Conservation (phyloP, 1,284 basidiomycete genomes). For the Sporisorium iseilematis-ciliati region DNA sequence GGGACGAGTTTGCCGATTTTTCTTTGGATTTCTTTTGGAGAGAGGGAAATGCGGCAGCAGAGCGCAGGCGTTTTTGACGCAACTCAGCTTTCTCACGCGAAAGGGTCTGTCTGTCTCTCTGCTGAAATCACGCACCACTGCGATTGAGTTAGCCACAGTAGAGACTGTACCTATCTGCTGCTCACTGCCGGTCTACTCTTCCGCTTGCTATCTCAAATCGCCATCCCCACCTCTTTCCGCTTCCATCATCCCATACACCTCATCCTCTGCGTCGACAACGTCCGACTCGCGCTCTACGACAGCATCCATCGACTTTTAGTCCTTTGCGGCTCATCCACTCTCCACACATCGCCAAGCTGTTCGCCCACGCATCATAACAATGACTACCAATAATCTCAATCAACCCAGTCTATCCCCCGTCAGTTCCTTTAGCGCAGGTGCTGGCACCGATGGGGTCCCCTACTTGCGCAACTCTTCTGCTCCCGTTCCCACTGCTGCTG, state of each 20-base stretch:
- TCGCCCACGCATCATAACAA: slow-evolving; percentile 38
- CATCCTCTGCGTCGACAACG: background rate
- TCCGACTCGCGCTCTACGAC: background rate
- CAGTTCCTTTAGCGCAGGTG: slow-evolving; percentile 45
- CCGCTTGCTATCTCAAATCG: background rate
- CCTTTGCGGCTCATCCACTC: background rate
- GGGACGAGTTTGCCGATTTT: slow-evolving; percentile 4
- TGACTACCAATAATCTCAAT: slow-evolving; percentile 51
- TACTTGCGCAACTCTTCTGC: slow-evolving; percentile 28
- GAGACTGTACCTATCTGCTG: background rate
- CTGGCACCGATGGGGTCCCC: slow-evolving; percentile 54
- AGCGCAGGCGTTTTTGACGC: slow-evolving; percentile 22
- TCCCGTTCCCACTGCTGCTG: slow-evolving; percentile 13
- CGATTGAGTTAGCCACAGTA: no score
- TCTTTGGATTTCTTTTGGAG: slow-evolving; percentile 5
- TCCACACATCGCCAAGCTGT: slow-evolving; percentile 48
- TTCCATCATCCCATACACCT: slow-evolving; percentile 6
- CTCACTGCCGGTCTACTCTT: background rate
- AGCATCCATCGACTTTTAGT: background rate
- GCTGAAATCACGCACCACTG: background rate
- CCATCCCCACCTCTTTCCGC: background rate
- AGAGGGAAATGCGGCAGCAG: background rate
- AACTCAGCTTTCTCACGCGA: background rate
- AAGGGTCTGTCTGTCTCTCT: slow-evolving; percentile 23
- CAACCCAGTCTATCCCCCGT: slow-evolving; percentile 55